Evolutionary conservation across 345 rosid species (phyloP).

Genomic region (Murraya paniculata): DNA sequence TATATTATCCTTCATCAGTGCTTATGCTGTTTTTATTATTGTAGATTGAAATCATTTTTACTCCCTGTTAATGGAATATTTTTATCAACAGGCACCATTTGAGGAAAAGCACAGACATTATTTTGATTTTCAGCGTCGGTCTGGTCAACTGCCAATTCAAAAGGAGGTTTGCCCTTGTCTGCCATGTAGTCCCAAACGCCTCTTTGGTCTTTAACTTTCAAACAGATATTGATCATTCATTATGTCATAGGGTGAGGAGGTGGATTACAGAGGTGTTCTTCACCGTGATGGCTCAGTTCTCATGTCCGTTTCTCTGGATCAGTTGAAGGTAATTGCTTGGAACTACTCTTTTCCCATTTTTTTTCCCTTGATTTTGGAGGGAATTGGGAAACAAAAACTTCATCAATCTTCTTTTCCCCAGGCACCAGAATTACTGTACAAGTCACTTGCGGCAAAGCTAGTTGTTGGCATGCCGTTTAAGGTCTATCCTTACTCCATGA

Average conservation of each 20-base stretch:
- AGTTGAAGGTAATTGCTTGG: constrained; percentile 56
- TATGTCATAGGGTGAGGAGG: constrained; percentile 75
- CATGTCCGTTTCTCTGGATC: constrained; percentile 78
- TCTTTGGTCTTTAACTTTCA: not conserved
- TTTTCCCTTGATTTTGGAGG: not conserved
- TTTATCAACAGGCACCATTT: constrained; percentile 68
- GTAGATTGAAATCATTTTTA: constrained; percentile 5
- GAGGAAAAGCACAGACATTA: constrained; percentile 93
- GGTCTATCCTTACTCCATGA: constrained; percentile 41
- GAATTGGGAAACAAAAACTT: constrained; percentile 1
- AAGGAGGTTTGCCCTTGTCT: constrained; percentile 65
- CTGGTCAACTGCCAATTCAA: constrained; percentile 86
- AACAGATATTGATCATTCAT: constrained; percentile 13
- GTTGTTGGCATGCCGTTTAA: constrained; percentile 96
- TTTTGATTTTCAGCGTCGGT: constrained; percentile 81
- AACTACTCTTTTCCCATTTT: constrained; percentile 1
- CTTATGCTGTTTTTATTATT: constrained; percentile 9
- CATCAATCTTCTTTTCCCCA: constrained; percentile 23
- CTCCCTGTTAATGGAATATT: constrained; percentile 5
- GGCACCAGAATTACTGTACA: constrained; percentile 88
- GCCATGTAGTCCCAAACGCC: too few species aligned
- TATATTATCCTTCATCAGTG: constrained; percentile 5
- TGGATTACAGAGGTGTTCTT: constrained; percentile 88
- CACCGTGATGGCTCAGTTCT: constrained; percentile 99
- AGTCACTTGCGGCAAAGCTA: constrained; percentile 89